Evolutionary conservation across 306 rosid species (phyloP), one percentile per base, ranked within the genome.

Genomic region (Mimosa pudica): DNA sequence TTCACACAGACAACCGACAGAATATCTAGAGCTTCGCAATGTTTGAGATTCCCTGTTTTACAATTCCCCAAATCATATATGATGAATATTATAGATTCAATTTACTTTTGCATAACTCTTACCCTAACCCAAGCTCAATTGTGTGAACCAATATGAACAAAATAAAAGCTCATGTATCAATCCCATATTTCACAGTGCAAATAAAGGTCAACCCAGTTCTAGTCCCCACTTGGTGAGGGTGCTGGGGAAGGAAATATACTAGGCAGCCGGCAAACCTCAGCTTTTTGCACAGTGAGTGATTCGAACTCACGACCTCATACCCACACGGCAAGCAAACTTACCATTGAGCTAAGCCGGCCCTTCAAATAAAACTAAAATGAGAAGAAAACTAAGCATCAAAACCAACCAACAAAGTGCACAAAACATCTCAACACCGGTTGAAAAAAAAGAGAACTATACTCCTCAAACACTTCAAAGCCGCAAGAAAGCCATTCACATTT

Each of bases 381-480:
- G 46, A 52, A 52, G 16, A 77, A 77, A 42, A 30, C n/a, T 24
- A 30, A 24, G 45, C 57, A 20, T 68, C 7, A 77, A 54, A 42
- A 67, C 54, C 57, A 52, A 68, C 68, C 58, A 18, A 8, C 30
- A 38, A 18, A 24, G 42, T n/a, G 60, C 66, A 68, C 11, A 67
- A 55, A 46, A 70, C 38, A 24, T 18, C 17, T n/a, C 2, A 3
- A 41, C 45, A 52, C 68, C 30, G 7, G 68, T n/a, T 77, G 66
- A 52, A 11, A n/a, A 7, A 36, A 62, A 77, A 2, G 30, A 41
- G 17, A 77, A 52, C 16, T 41, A 66, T 33, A 52, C 45, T 41
- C 46, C 63, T 47, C 6, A 13, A 12, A 47, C 68, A 41, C 73
- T 61, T 13, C 6, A n/a, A 33, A 30, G 16, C 55, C 4, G 36